Evolutionary conservation across 441 rosid genomes (phyloP).

Genomic region (California macrophylla): DNA sequence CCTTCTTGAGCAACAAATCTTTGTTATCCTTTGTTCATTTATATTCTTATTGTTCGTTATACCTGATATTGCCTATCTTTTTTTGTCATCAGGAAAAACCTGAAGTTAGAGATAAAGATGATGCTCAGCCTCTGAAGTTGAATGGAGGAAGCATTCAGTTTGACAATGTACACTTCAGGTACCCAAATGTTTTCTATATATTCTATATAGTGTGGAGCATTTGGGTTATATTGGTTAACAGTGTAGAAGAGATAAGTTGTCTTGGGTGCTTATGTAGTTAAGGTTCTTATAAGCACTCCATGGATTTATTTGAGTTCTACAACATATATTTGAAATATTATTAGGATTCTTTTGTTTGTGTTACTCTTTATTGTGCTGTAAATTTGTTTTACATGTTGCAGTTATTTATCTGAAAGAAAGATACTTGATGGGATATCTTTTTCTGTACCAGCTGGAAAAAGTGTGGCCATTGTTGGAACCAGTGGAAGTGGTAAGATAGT

Average conservation of each 20-base stretch:
- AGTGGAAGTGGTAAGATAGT: conserved; percentile 76
- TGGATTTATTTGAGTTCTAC: not conserved
- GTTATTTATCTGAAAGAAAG: conserved; percentile 69
- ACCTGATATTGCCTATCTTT: conserved; percentile 16
- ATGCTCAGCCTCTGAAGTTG: conserved; percentile 45
- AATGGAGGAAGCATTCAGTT: conserved; percentile 77
- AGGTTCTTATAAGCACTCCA: not conserved
- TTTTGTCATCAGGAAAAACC: conserved; percentile 56
- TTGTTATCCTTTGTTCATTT: not conserved
- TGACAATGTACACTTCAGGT: conserved; percentile 78
- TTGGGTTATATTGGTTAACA: not conserved
- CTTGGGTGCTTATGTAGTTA: not conserved
- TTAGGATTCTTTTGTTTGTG: conserved; percentile 13
- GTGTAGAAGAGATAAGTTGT: not conserved
- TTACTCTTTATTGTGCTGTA: conserved; percentile 13
- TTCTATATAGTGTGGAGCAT: conserved; percentile 6
- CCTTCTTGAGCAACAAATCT: not conserved
- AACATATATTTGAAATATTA: not conserved
- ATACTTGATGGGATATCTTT: conserved; percentile 85
- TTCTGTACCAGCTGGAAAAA: conserved; percentile 77
- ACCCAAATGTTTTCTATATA: conserved; percentile 17
- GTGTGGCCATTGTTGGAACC: conserved; percentile 90
- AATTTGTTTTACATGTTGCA: conserved; percentile 26
- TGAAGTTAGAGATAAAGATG: conserved; percentile 52
- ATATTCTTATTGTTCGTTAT: not conserved